Evolutionary conservation across 192 early-diverging fungal genomes (phyloP).

Genomic region (Backusella parvicylindrica): DNA sequence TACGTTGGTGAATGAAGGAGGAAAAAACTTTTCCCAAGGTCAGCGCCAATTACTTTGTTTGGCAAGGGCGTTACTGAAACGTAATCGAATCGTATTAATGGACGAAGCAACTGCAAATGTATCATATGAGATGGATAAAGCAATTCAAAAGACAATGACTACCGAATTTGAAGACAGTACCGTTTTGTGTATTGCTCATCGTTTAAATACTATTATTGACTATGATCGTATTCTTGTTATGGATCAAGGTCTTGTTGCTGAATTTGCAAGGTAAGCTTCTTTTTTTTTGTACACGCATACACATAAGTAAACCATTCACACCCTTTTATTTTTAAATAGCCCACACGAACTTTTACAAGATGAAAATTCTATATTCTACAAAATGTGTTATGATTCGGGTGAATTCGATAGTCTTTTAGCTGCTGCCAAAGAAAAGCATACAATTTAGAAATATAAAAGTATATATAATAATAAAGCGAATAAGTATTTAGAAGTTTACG

Average conservation of each 20-base stretch:
- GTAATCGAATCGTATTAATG: conserved; percentile 42
- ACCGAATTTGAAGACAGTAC: conserved; percentile 53
- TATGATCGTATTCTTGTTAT: conserved; percentile 76
- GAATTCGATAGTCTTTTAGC: conserved; percentile 61
- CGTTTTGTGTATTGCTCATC: conserved; percentile 61
- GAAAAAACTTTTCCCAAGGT: conserved; percentile 67
- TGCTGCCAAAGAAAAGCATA: background rate
- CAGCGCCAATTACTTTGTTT: conserved; percentile 76
- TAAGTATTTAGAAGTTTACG: too few species aligned
- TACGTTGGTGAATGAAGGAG: conserved; percentile 71
- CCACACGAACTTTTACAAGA: conserved; percentile 61
- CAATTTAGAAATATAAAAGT: background rate
- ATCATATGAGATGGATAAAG: conserved; percentile 52
- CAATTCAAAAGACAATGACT: conserved; percentile 46
- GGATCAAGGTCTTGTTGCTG: conserved; percentile 70
- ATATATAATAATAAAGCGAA: too few species aligned
- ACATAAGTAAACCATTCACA: too few species aligned
- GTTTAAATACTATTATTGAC: conserved; percentile 50
- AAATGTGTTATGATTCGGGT: conserved; percentile 81
- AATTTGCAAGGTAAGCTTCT: conserved; percentile 57
- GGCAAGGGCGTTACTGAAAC: conserved; percentile 69
- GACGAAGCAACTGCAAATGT: conserved; percentile 54
- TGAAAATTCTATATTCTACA: conserved; percentile 59
- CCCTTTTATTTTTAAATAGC: conserved; percentile 16
- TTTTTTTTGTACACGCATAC: background rate